Conservation (phyloP, 768 basidiomycete genomes). For the Lactifluus piperatus region DNA sequence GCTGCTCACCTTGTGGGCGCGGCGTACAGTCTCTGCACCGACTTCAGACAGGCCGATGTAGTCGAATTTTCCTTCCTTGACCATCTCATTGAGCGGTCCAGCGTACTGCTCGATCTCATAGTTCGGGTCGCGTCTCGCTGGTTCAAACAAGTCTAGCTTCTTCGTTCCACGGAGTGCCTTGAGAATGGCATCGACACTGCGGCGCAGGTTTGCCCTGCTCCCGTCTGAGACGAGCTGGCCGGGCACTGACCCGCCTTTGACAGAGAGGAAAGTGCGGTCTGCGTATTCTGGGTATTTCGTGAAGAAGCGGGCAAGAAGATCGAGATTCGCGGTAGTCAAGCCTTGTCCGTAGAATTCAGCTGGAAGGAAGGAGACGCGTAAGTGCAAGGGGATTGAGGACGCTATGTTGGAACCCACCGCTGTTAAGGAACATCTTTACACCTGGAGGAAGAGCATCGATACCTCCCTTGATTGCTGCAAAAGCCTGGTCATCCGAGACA, state of each 20-base stretch:
- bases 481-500: slow-evolving; percentile 49
- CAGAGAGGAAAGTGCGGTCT: slow-evolving; percentile 39
- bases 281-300: slow-evolving; percentile 35
- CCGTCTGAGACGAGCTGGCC: slow-evolving; percentile 17
- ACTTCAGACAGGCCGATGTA: slow-evolving; percentile 54
- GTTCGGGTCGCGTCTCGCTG: slow-evolving; percentile 38
- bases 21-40: slow-evolving; percentile 37
- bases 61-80: slow-evolving; percentile 48
- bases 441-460: slow-evolving; percentile 35
- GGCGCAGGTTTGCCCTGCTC: slow-evolving; percentile 36
- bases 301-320: slow-evolving; percentile 43
- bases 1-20: slow-evolving; percentile 25
- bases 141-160: slow-evolving; percentile 52
- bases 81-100: slow-evolving; percentile 34
- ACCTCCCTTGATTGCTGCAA: slow-evolving; percentile 50
- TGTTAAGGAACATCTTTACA: slow-evolving; percentile 44
- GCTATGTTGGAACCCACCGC: slow-evolving; percentile 28
- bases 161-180: slow-evolving; percentile 41
- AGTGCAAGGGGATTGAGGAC: not conserved
- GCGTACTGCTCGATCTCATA: slow-evolving; percentile 40
- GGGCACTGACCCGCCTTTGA: slow-evolving; percentile 32
- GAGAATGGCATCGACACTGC: slow-evolving; percentile 38
- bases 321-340: slow-evolving; percentile 35
- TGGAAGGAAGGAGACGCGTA: slow-evolving; percentile 1
- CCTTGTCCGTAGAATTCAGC: slow-evolving; percentile 52